A percentile compares a stretch with the other conserved stretches of the same genome.
Evolutionary conservation across 495 filamentous ascomycete species (phyloP).

Genomic region (Podospora pseudoanserina): DNA sequence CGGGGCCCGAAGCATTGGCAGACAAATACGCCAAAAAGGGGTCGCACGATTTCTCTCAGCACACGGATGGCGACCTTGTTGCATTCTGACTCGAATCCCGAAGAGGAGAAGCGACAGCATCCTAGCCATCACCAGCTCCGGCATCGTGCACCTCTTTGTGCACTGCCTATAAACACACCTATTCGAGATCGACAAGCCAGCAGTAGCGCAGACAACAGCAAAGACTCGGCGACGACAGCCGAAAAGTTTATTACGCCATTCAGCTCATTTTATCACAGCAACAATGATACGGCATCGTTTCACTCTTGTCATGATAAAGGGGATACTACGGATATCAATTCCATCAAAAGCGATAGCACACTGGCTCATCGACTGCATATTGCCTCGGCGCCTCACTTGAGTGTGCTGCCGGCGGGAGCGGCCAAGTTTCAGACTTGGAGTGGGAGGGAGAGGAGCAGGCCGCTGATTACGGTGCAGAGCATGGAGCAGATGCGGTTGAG

Average conservation of each 20-base stretch:
- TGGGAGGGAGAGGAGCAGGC: conserved; percentile 9
- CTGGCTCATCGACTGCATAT: conserved; percentile 3
- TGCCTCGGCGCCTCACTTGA: neutral
- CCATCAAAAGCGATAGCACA: conserved; percentile 14
- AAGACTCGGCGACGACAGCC: conserved; percentile 17
- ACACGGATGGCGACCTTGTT: conserved; percentile 21
- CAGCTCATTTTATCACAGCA: conserved; percentile 18
- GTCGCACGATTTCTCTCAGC: conserved; percentile 11
- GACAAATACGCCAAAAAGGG: neutral
- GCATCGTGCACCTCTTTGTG: neutral
- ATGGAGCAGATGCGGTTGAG: neutral
- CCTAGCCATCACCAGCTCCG: neutral
- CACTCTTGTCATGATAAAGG: conserved; percentile 24
- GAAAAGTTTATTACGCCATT: conserved; percentile 25
- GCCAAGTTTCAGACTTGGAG: conserved; percentile 16
- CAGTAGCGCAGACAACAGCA: conserved; percentile 5
- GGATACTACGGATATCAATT: conserved; percentile 5
- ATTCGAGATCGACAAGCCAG: conserved; percentile 3
- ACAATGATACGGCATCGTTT: conserved; percentile 21
- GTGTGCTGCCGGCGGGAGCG: neutral
- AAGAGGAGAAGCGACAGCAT: neutral
- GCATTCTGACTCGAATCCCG: conserved; percentile 18
- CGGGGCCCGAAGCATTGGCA: conserved; percentile 4
- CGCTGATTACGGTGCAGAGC: conserved; percentile 4
- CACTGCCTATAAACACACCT: neutral